Evolutionary conservation across 257 asterid genomes (phyloP).

Genomic region (Jacaranda mimosifolia): DNA sequence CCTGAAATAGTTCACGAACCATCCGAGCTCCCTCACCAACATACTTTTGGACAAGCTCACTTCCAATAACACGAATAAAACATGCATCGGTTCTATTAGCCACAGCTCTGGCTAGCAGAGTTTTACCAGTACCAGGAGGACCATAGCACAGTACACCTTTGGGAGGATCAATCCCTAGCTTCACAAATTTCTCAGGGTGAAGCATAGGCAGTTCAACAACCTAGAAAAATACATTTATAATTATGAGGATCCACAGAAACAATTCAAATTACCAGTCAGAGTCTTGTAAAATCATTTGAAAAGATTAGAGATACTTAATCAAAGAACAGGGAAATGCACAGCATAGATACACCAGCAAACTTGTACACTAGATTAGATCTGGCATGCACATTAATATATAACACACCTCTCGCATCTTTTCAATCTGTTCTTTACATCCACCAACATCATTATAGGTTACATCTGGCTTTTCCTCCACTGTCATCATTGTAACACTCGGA

Average conservation of each 20-base stretch:
- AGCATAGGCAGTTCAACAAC: conserved; percentile 99
- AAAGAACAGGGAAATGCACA: background rate
- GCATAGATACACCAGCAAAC: conserved; percentile 8
- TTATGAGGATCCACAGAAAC: background rate
- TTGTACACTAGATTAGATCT: background rate
- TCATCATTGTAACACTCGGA: conserved; percentile 99
- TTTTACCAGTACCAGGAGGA: conserved; percentile 99
- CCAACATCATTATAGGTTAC: conserved; percentile 98
- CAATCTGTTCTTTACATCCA: conserved; percentile 98
- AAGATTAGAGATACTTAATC: background rate
- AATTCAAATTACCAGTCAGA: background rate
- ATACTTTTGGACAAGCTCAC: conserved; percentile 97
- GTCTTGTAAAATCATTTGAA: background rate
- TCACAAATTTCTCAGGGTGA: conserved; percentile 96
- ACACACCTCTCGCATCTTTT: conserved; percentile 96
- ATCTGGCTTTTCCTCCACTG: conserved; percentile 99
- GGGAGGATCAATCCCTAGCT: conserved; percentile 98
- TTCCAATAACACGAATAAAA: conserved; percentile 95
- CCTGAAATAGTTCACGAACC: conserved; percentile 99
- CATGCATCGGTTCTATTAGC: conserved; percentile 99
- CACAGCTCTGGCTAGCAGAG: conserved; percentile 94
- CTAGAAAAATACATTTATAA: conserved; percentile 44
- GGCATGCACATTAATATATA: conserved; percentile 13
- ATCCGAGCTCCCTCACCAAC: conserved; percentile 99
- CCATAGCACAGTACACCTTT: conserved; percentile 98